Base-by-base conservation (phyloP, 495 filamentous ascomycete species). In the Penicillium arizonense region DNA sequence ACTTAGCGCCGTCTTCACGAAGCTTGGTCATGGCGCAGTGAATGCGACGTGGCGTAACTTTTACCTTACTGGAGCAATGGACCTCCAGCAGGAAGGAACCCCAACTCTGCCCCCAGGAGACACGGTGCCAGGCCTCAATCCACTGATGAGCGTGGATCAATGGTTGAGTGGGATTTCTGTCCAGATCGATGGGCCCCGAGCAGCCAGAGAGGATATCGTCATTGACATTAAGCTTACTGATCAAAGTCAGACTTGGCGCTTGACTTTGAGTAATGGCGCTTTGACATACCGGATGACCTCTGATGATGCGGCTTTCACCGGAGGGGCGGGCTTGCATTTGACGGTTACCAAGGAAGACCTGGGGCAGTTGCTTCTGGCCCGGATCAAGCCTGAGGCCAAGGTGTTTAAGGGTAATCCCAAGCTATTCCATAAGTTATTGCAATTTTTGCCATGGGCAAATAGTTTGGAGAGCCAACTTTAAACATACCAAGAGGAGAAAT, bases 11-110 rank as follows among this genome's bases (percentile, higher is more conserved):
- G 62, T 65, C 0, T 65, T 59, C 38, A 51, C 55, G 33, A 33
- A 59, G 13, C 51, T 69, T 2, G 68, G 68, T 4, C 61, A 53
- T 21, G 66, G 66, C 1, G 38, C 49, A 14, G 54, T 55, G 35
- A 66, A 58, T 44, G 54, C 41, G 3, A 63, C 58, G 0, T 66
- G 59, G 60, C 26, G 60, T 1, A 61, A 63, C 41, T 61, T 66
- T 34, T 66, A 63, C 20, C 54, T 66, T 5, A 50, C 54, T 4
- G 50, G 42, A 8, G 63, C 63, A 14, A 42, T 46, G 50, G 59
- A 58, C 8, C 37, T 63, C 20, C 35, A 36, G 3, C 28, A 13
- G 2, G 38, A 10, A 9, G n/a, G 4, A 21, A 39, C 18, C 4
- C 10, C 53, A 16, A 21, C 32, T 2, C 28, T 21, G 14, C 45